phyloP scores from a whole-genome alignment of 805 yeast genomes.

The Saturnispora silvae region DNA sequence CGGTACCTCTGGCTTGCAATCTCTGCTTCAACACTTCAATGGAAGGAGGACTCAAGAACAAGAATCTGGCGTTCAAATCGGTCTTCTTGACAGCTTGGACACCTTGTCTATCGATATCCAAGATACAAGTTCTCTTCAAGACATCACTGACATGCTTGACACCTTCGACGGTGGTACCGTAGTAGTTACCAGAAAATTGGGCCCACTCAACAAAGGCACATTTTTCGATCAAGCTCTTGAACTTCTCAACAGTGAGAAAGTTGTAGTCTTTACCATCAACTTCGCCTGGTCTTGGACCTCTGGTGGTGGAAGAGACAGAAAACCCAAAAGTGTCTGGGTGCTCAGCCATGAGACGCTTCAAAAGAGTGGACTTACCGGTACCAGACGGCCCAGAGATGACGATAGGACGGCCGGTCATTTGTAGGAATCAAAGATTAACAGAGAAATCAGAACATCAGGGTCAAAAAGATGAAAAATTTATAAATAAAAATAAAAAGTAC shows the following conservation, averaged over 20 bases:
- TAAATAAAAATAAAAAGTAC: not conserved
- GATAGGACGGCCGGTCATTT: slow-evolving; percentile 52
- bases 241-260: slow-evolving; percentile 70
- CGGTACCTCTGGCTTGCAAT: slow-evolving; percentile 87
- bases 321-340: slow-evolving; percentile 87
- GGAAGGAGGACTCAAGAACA: slow-evolving; percentile 90
- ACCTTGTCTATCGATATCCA: slow-evolving; percentile 99
- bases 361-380: slow-evolving; percentile 88
- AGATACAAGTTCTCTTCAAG: slow-evolving; percentile 67
- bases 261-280: slow-evolving; percentile 81
- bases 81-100: slow-evolving; percentile 84
- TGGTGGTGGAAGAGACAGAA: slow-evolving; percentile 87
- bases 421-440: no score
- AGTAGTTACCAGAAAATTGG: slow-evolving; percentile 93
- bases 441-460: no score
- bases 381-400: slow-evolving; percentile 97
- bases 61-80: slow-evolving; percentile 69
- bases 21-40: slow-evolving; percentile 66
- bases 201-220: slow-evolving; percentile 93
- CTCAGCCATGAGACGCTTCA: slow-evolving; percentile 83
- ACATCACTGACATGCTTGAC: slow-evolving; percentile 60
- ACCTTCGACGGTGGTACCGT: slow-evolving; percentile 85
- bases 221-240: slow-evolving; percentile 64
- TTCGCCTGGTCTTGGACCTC: slow-evolving; percentile 89
- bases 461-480: not conserved